Conservation (phyloP, 805 yeast genomes). For the Kodamaea sagamina region DNA sequence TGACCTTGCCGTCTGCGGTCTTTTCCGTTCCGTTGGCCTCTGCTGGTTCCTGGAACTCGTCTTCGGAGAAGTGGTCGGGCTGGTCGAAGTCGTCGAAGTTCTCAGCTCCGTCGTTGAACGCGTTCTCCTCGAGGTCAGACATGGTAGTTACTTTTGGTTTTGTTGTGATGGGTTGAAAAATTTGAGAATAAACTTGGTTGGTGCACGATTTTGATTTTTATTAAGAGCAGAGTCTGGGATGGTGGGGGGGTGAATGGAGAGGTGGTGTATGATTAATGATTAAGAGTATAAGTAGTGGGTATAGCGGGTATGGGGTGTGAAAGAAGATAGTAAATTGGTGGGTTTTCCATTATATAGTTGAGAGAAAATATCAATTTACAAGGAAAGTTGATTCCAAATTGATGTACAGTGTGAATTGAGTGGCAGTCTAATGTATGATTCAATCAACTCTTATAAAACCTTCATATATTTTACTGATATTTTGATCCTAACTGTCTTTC, state of each 20-base stretch:
- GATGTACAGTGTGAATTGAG: too few species aligned
- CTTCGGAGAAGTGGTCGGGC: slow-evolving; percentile 75
- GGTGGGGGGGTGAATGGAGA: not conserved
- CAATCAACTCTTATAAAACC: too few species aligned
- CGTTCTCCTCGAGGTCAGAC: slow-evolving; percentile 48
- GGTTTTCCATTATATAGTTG: too few species aligned
- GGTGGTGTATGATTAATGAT: too few species aligned
- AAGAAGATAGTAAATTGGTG: not conserved
- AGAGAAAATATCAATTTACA: too few species aligned
- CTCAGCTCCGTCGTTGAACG: slow-evolving; percentile 70
- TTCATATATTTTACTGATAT: too few species aligned
- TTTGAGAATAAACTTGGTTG: not conserved
- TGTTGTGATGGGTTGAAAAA: slow-evolving; percentile 6
- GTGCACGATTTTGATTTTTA: slow-evolving; percentile 1
- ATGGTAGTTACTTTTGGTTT: slow-evolving; percentile 18
- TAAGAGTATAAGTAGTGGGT: not conserved
- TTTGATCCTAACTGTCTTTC: too few species aligned
- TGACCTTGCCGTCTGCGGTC: slow-evolving; percentile 70
- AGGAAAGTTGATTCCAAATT: too few species aligned
- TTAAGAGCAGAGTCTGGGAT: not conserved
- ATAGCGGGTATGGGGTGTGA: too few species aligned
- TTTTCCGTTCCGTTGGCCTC: slow-evolving; percentile 32
- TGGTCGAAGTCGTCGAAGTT: slow-evolving; percentile 81
- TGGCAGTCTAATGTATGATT: too few species aligned
- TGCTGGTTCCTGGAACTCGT: slow-evolving; percentile 50